Evolutionary conservation across 441 rosid species (phyloP).

Genomic region (Adansonia grandidieri): DNA sequence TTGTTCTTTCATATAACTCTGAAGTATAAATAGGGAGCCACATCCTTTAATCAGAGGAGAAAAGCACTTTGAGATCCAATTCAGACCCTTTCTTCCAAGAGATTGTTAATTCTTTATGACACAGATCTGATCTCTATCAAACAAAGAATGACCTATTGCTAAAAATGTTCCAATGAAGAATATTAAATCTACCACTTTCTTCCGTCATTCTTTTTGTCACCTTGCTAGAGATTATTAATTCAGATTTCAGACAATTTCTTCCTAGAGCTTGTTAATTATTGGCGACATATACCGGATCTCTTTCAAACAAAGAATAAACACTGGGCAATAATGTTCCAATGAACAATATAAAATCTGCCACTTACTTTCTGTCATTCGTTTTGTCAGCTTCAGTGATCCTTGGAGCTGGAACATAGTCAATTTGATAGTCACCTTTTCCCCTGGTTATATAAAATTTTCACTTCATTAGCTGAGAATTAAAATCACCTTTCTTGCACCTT

Average conservation of each 20-base stretch:
- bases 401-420: constrained; percentile 89
- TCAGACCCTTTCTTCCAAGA: not conserved
- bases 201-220: constrained; percentile 75
- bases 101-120: not conserved
- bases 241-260: not conserved
- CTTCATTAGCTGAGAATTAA: constrained; percentile 29
- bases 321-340: not conserved
- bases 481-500: constrained; percentile 14
- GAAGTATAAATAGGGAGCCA: not conserved
- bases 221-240: constrained; percentile 40
- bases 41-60: not conserved
- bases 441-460: constrained; percentile 44
- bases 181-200: constrained; percentile 44
- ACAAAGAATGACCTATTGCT: not conserved
- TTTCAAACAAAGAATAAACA: not conserved
- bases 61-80: constrained; percentile 1
- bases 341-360: not conserved
- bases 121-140: not conserved
- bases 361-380: constrained; percentile 80
- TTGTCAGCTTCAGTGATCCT: constrained; percentile 88
- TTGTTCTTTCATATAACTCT: not conserved
- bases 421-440: constrained; percentile 89
- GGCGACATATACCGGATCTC: not conserved
- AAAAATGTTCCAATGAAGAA: not conserved
- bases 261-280: not conserved